These are phyloP conservation scores for Oemleria cerasiformis DNA, from an alignment of 306 rosid genomes.

Conservation along the genomic window DNA sequence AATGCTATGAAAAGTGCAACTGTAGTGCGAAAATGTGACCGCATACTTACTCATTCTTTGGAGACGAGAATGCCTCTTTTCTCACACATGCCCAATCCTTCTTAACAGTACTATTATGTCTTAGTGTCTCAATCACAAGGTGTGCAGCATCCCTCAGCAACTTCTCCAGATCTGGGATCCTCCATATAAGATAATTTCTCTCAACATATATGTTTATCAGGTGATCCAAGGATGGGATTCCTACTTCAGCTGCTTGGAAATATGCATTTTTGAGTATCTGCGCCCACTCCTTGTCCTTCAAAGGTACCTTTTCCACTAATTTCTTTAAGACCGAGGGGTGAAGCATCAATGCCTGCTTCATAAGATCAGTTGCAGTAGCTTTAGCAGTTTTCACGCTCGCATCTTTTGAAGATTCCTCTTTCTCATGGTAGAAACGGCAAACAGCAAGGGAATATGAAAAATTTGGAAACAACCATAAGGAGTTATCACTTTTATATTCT, in stretches of 20 bases:
- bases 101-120: conserved; percentile 51
- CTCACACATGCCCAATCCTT: conserved; percentile 91
- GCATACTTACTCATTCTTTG: conserved; percentile 81
- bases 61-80: conserved; percentile 85
- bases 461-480: conserved; percentile 89
- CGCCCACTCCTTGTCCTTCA: conserved; percentile 80
- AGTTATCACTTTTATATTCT: conserved; percentile 71
- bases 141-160: conserved; percentile 67
- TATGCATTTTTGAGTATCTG: conserved; percentile 53
- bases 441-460: conserved; percentile 87
- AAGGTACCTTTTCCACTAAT: conserved; percentile 78
- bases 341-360: conserved; percentile 98
- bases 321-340: conserved; percentile 81
- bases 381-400: conserved; percentile 33
- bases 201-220: conserved; percentile 76
- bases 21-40: background rate
- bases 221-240: conserved; percentile 78
- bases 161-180: conserved; percentile 84
- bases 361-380: conserved; percentile 70
- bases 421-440: conserved; percentile 77
- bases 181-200: conserved; percentile 85
- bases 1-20: background rate
- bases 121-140: conserved; percentile 56
- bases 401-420: conserved; percentile 40
- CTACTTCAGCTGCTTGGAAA: conserved; percentile 66